Evolutionary conservation across 2,329 filamentous ascomycete species (phyloP).

Genomic region (Colletotrichum cuscutae): DNA sequence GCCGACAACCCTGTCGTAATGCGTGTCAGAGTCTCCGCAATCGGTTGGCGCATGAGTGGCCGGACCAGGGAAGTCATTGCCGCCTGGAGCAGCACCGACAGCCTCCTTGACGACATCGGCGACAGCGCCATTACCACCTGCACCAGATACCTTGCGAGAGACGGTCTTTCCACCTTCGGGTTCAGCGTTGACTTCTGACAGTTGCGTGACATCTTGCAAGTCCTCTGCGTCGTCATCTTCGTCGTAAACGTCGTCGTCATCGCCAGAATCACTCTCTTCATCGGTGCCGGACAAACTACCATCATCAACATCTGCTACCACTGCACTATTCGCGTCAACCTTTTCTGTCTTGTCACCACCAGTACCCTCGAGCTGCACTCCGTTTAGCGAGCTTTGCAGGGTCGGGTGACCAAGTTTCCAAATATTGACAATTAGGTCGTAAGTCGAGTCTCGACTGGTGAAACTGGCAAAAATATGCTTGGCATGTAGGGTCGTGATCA

Average conservation of each 20-base stretch:
- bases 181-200: conserved; percentile 55
- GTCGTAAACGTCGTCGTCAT: conserved; percentile 80
- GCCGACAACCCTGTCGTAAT: conserved; percentile 86
- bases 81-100: conserved; percentile 51
- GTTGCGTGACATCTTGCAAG: conserved; percentile 45
- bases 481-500: conserved; percentile 94
- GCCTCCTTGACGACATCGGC: conserved; percentile 63
- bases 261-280: conserved; percentile 67
- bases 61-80: conserved; percentile 85
- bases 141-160: conserved; percentile 78
- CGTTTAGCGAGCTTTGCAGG: conserved; percentile 89
- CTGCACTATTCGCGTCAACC: conserved; percentile 59
- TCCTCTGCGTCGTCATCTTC: conserved; percentile 84
- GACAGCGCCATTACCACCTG: conserved; percentile 54
- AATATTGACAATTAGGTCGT: conserved; percentile 96
- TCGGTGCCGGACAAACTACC: conserved; percentile 67
- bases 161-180: conserved; percentile 70
- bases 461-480: conserved; percentile 97
- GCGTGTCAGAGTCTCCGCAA: conserved; percentile 80
- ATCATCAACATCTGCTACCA: conserved; percentile 46
- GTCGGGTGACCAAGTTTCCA: conserved; percentile 98
- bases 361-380: conserved; percentile 82
- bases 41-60: conserved; percentile 84
- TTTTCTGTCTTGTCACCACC: conserved; percentile 95
- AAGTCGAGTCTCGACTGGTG: conserved; percentile 92